Conservation (phyloP, 257 asterid genomes). For the Scutellaria galericulata region DNA sequence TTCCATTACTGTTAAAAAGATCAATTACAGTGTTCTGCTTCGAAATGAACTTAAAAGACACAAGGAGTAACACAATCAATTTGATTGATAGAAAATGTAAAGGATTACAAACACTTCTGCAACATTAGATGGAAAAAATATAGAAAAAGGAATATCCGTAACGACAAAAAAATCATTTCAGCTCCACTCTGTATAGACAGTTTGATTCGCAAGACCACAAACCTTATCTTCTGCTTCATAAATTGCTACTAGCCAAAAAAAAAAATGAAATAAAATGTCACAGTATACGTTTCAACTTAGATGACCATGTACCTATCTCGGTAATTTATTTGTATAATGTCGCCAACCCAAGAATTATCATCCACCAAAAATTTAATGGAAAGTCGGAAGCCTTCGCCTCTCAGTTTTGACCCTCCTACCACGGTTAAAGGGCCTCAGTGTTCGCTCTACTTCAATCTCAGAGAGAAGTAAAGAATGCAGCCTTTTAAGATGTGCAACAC, state of each 20-base stretch:
- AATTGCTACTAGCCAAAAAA: constrained; percentile 4
- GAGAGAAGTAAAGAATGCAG: constrained; percentile 52
- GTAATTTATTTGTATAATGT: not conserved
- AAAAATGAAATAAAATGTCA: not conserved
- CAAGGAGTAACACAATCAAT: not conserved
- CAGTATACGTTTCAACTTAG: not conserved
- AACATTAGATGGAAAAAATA: not conserved
- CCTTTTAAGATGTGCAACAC: constrained; percentile 55
- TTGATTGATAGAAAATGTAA: not conserved
- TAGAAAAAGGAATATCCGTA: constrained; percentile 3
- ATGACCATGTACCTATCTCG: not conserved
- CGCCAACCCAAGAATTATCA: not conserved
- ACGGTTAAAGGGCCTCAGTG: constrained; percentile 46
- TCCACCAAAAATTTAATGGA: not conserved
- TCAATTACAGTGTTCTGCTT: too few relatives aligned
- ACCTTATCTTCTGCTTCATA: not conserved
- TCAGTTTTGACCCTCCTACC: constrained; percentile 45
- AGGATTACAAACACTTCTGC: not conserved
- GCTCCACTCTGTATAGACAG: constrained; percentile 34
- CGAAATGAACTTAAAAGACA: not conserved
- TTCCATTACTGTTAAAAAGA: too few relatives aligned
- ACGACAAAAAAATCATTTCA: constrained; percentile 4
- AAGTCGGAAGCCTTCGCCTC: constrained; percentile 38
- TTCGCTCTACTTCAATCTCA: constrained; percentile 52
- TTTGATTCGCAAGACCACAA: constrained; percentile 25